These are phyloP conservation scores for Populus hybrid DNA, from an alignment of 441 rosid genomes.

Conservation along the genomic window DNA sequence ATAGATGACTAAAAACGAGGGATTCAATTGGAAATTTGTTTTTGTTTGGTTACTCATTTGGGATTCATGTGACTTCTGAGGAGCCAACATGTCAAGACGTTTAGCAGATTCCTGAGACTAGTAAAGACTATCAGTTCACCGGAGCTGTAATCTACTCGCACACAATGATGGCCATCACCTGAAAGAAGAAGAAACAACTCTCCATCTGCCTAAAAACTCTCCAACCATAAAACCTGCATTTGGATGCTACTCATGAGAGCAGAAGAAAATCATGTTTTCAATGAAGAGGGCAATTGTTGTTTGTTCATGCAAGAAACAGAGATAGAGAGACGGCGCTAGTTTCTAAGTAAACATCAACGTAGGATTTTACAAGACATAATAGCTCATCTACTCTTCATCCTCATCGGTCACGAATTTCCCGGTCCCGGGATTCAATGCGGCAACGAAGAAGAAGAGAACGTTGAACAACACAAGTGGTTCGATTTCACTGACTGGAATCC, in stretches of 20 bases:
- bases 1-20: neutral
- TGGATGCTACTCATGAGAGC: neutral
- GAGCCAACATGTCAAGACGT: neutral
- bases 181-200: neutral
- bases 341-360: neutral
- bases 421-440: conserved; percentile 89
- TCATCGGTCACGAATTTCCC: conserved; percentile 86
- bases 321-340: neutral
- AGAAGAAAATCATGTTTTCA: neutral
- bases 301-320: neutral
- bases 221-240: no score
- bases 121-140: neutral
- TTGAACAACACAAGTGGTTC: conserved; percentile 91
- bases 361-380: neutral
- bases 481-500: conserved; percentile 73
- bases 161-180: neutral
- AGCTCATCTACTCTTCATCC: conserved; percentile 38
- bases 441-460: conserved; percentile 76
- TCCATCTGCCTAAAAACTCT: neutral
- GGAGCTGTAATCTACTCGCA: neutral
- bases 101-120: neutral
- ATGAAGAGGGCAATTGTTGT: neutral
- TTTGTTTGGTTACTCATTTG: neutral
- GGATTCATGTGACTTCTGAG: no score
- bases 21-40: neutral